Evolutionary conservation across 1,284 basidiomycete species (phyloP).

Genomic region (Ustilago trichophora): DNA sequence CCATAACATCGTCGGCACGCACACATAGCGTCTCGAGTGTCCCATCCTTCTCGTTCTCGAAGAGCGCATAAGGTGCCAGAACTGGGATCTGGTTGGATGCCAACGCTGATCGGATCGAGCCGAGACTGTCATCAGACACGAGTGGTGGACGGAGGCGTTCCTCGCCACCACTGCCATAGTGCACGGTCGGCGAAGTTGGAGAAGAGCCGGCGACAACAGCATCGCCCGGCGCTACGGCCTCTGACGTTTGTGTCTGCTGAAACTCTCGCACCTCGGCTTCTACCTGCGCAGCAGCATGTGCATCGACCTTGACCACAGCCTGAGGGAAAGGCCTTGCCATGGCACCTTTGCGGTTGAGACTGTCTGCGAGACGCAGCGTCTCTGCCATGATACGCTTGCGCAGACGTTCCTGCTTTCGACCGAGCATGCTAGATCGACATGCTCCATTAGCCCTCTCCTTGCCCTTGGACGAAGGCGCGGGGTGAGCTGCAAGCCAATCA

Average conservation of each 20-base stretch:
- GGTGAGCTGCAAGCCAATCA: conserved; percentile 51
- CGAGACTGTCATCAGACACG: conserved; percentile 78
- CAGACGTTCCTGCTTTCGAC: conserved; percentile 46
- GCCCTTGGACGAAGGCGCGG: conserved; percentile 26
- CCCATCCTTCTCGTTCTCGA: conserved; percentile 73
- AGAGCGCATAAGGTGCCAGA: conserved; percentile 90
- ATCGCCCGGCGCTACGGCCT: conserved; percentile 4
- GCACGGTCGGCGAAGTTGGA: conserved; percentile 20
- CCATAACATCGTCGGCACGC: conserved; percentile 88
- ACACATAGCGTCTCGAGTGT: conserved; percentile 80
- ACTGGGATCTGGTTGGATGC: conserved; percentile 94
- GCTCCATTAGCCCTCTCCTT: conserved; percentile 9
- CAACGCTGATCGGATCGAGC: conserved; percentile 85
- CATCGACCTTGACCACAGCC: conserved; percentile 54
- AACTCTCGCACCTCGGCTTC: conserved; percentile 26
- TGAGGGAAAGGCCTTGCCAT: conserved; percentile 79
- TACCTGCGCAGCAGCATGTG: conserved; percentile 25
- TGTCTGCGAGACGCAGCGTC: conserved; percentile 73
- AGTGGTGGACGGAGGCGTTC: conserved; percentile 51
- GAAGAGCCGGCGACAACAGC: conserved; percentile 20
- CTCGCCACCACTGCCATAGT: conserved; percentile 27
- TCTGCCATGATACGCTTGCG: conserved; percentile 80
- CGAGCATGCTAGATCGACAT: conserved; percentile 21
- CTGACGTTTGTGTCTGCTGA: conserved; percentile 10
- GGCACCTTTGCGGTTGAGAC: conserved; percentile 84